Evolutionary conservation across 331 rosid species (phyloP), one percentile per base, ranked within the genome.

Genomic region (Quercus lobata): DNA sequence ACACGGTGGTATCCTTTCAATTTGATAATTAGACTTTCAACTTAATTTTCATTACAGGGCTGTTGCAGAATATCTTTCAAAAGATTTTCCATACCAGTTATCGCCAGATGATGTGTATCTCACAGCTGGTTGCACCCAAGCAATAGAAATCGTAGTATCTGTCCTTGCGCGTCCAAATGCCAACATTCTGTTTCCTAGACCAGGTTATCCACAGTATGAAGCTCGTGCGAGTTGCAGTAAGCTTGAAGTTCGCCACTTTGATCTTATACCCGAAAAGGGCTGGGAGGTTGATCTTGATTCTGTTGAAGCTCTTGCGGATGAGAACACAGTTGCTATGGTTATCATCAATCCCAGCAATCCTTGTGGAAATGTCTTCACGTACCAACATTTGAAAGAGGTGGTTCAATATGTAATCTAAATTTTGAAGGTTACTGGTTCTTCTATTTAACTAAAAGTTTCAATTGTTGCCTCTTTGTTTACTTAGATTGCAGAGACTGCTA

Each of bases 151-250:
- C 65, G 60, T 84, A 52, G 29, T 87, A 27, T 46, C 87, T 49
- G 91, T 80, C 29, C 86, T 93, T 57, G 86, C 89, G 18, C 84
- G 89, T 52, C 93, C 97, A 5, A 90, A 81, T 73, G 92, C 91
- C 75, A 90, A 91, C 83, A 87, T 91, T 82, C 89, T 93, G 69
- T 88, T 93, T 60, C 91, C 98, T 17, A 86, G 86, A 80, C 95
- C 92, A n/a, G 89, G 95, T 25, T 93, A 58, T 74, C 92, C 97
- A 1, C 86, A 82, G 1, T 93, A 91, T 69, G 87, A 79, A 76
- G 25, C 85, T 71, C 80, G 87, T 27, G 91, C 94, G 0, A 54
- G 78, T 37, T 84, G 73, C 55, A 66, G 63, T 57, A 63, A 11
- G 52, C 93, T 91, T 21, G 90, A 93, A 78, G 89, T 88, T 84